Percentiles rank a stretch among this genome's conserved stretches.
phyloP scores from a whole-genome alignment of 2,329 filamentous ascomycete genomes.

The Gyromitra esculenta region DNA sequence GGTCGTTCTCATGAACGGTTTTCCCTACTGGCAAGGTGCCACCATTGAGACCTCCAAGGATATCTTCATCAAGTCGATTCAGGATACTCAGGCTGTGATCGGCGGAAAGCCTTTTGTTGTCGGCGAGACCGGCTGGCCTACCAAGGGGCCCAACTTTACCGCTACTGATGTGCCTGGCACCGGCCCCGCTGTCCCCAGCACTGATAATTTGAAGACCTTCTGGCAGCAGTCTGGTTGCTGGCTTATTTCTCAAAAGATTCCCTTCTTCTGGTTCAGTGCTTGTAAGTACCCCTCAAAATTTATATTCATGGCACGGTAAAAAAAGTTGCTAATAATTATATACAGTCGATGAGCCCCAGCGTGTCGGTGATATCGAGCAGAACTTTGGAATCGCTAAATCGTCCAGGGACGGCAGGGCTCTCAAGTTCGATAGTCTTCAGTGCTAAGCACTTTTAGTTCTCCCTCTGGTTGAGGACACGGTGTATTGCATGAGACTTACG shows the following conservation, averaged over 20 bases:
- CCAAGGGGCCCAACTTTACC: constrained; percentile 64
- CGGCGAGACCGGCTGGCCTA: constrained; percentile 74
- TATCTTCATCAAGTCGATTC: constrained; percentile 48
- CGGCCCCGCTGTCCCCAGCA: constrained; percentile 67
- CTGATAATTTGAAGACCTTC: constrained; percentile 71
- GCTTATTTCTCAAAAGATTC: constrained; percentile 51
- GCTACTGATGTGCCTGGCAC: constrained; percentile 22
- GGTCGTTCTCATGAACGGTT: constrained; percentile 55
- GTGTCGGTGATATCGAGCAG: constrained; percentile 45
- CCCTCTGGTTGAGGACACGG: neutral
- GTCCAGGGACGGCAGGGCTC: constrained; percentile 27
- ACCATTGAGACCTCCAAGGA: constrained; percentile 36
- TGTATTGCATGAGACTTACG: constrained; percentile 9
- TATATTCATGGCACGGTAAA: no score
- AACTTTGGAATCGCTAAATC: constrained; percentile 52
- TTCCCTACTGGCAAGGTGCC: constrained; percentile 57
- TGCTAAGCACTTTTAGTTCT: constrained; percentile 40
- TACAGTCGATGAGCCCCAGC: constrained; percentile 52
- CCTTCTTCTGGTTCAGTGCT: constrained; percentile 57
- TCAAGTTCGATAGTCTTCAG: constrained; percentile 13
- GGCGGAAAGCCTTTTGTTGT: constrained; percentile 69
- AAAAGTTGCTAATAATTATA: neutral
- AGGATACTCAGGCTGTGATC: constrained; percentile 62
- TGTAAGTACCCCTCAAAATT: constrained; percentile 21
- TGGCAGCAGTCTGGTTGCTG: constrained; percentile 72